phyloP scores from a whole-genome alignment of 2,329 filamentous ascomycete genomes.

The Ascosphaera aggregata region DNA sequence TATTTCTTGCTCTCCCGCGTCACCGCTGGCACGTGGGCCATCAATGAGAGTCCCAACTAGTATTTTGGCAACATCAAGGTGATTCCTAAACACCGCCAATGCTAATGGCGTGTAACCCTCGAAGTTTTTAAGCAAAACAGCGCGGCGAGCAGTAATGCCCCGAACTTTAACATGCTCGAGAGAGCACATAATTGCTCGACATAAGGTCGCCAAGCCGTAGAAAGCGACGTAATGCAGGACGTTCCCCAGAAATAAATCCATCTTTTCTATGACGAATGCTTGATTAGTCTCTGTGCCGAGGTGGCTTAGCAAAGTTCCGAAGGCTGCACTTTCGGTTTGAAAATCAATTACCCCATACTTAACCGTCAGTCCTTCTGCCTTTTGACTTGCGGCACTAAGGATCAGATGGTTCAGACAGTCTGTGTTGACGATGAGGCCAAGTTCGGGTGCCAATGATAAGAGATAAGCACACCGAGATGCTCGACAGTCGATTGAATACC shows the following conservation, averaged over 20 bases:
- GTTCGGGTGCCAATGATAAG: background rate
- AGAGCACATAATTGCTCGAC: background rate
- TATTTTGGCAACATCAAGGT: conserved; percentile 1
- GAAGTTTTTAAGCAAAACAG: conserved; percentile 1
- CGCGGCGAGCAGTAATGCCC: background rate
- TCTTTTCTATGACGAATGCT: background rate
- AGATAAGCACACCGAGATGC: background rate
- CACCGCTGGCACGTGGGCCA: background rate
- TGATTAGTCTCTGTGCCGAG: background rate
- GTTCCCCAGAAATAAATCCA: background rate
- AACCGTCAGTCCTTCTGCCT: background rate
- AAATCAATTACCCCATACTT: background rate
- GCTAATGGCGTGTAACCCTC: conserved; percentile 5
- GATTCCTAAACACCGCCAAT: conserved; percentile 4
- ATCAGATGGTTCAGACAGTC: background rate
- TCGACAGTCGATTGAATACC: background rate
- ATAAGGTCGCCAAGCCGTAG: background rate
- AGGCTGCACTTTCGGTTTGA: background rate
- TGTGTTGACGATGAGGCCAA: background rate
- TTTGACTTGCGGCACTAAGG: background rate
- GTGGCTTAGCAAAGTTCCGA: background rate
- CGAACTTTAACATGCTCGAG: conserved; percentile 10
- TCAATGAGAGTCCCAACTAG: background rate
- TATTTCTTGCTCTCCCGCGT: background rate
- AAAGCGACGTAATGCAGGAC: background rate